Evolutionary conservation across 805 yeast species (phyloP).

Genomic region (Kazachstania kunashirensis): DNA sequence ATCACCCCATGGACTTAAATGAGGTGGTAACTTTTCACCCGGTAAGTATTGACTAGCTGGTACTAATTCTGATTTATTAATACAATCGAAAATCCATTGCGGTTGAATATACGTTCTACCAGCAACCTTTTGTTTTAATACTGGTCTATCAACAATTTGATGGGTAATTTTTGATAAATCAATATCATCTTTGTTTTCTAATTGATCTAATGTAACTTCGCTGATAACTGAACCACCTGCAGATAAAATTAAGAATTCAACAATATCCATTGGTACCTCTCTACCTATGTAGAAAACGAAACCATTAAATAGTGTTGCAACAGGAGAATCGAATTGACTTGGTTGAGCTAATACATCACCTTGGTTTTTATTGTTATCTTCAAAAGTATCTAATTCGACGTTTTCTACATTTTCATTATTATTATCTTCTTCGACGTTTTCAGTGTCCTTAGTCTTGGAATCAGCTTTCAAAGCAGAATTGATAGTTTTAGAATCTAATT

Average conservation of each 20-base stretch:
- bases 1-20: constrained; percentile 98
- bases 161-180: constrained; percentile 73
- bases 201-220: constrained; percentile 79
- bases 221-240: constrained; percentile 80
- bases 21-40: constrained; percentile 94
- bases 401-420: constrained; percentile 35
- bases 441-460: constrained; percentile 30
- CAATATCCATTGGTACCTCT: constrained; percentile 86
- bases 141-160: constrained; percentile 91
- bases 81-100: constrained; percentile 92
- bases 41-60: constrained; percentile 81
- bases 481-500: constrained; percentile 37
- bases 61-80: constrained; percentile 66
- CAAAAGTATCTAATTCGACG: constrained; percentile 60
- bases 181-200: constrained; percentile 36
- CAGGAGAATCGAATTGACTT: constrained; percentile 43
- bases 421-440: constrained; percentile 23
- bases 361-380: constrained; percentile 48
- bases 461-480: constrained; percentile 43
- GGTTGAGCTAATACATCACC: constrained; percentile 73
- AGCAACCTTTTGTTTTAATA: constrained; percentile 60
- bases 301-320: constrained; percentile 57
- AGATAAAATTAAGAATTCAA: constrained; percentile 78
- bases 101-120: constrained; percentile 95
- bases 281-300: constrained; percentile 85